Base-by-base conservation (phyloP, 2,329 filamentous ascomycete species). In the Beauveria asiatica region DNA sequence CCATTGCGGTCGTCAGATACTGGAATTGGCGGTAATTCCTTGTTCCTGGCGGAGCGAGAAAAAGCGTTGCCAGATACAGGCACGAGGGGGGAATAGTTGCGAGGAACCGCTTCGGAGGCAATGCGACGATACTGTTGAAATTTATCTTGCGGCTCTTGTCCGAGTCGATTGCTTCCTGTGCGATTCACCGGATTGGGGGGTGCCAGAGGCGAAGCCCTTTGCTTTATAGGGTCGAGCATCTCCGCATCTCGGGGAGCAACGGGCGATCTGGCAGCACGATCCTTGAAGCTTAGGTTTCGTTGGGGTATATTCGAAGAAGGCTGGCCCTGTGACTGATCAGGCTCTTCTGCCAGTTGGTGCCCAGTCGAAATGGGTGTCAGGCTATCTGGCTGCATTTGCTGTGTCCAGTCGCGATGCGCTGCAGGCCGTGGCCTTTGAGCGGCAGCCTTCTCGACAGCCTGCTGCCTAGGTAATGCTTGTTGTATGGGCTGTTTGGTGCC, bases 251-350 rank as follows among this genome's bases (percentile, higher is more conserved):
- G 54, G 2, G 33, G 55, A 30, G 23, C 48, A 23, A 30, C 19
- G 11, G 42, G 80, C 77, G 53, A 76, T 62, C 74, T 76, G 3
- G 74, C 76, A 7, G 83, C 76, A 57, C 82, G 78, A 64, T 86
- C 83, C n/a, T 82, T 80, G 70, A 84, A 83, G 70, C 83, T 86
- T 45, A 83, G 67, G 56, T 83, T 83, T 54, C 82, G 79, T 67
- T 80, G 78, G 3, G 81, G 79, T 17, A 77, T 66, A 16, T 70
- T 72, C 9, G 72, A 68, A 8, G 65, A 63, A 27, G 66, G 63
- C 25, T 69, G 66, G 6, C 25, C 41, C 27, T 42, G n/a, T 9
- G 23, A 13, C 16, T 42, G 44, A 10, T 25, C 37, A 19, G 33
- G 17, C 16, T 37, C 49, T 6, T 53, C 42, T 19, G 33, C 9